These are phyloP conservation scores for Kurtzmaniella natalensis DNA, from an alignment of 1,139 yeast genomes.

Conservation along the genomic window DNA sequence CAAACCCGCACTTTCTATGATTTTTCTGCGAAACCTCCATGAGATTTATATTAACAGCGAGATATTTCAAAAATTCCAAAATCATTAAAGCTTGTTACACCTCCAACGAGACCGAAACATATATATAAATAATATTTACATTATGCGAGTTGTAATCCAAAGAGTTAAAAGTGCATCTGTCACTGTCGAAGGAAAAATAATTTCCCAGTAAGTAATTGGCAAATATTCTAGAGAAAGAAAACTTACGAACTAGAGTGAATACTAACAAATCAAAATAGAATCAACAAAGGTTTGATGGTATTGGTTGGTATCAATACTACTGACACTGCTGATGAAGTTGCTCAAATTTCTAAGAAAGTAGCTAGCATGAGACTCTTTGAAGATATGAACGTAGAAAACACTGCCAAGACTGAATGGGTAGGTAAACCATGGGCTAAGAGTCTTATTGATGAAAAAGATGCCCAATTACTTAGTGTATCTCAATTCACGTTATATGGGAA, in stretches of 20 bases:
- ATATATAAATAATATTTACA: too few relatives aligned
- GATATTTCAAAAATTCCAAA: too few relatives aligned
- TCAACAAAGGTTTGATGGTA: slow-evolving; percentile 70
- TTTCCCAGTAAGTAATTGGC: slow-evolving; percentile 56
- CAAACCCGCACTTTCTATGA: too few relatives aligned
- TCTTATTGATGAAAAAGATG: slow-evolving; percentile 32
- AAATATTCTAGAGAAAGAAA: neutral
- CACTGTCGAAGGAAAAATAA: slow-evolving; percentile 62
- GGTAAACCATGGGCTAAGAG: slow-evolving; percentile 58
- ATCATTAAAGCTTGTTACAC: too few relatives aligned
- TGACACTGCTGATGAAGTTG: slow-evolving; percentile 72
- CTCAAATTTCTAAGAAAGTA: slow-evolving; percentile 63
- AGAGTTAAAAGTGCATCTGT: slow-evolving; percentile 86
- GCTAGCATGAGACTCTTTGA: slow-evolving; percentile 69
- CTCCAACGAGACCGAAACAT: too few relatives aligned
- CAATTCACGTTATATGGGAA: slow-evolving; percentile 87
- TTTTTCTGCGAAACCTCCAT: too few relatives aligned
- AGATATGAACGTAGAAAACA: slow-evolving; percentile 26
- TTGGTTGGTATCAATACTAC: slow-evolving; percentile 79
- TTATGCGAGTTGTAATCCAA: slow-evolving; percentile 91
- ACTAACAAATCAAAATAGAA: slow-evolving; percentile 27
- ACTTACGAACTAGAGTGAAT: neutral
- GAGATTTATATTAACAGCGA: too few relatives aligned
- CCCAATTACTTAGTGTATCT: slow-evolving; percentile 52
- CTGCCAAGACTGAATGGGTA: slow-evolving; percentile 41